Base-by-base conservation (phyloP, 2,329 filamentous ascomycete species). In the Shiraia bambusicola region DNA sequence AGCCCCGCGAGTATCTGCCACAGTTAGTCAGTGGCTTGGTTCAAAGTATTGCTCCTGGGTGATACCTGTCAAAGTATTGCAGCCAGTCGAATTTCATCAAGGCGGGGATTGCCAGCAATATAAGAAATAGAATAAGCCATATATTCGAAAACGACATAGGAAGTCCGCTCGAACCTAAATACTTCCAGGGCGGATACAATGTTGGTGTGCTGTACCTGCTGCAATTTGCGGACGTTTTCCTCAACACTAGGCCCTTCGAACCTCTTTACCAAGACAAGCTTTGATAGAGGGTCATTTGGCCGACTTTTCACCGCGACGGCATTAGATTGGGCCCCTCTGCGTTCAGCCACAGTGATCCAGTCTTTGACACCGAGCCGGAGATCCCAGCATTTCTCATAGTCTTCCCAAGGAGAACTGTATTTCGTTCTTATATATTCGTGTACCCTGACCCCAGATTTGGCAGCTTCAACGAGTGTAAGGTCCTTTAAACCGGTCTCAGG, bases 71-170 rank as follows among this genome's bases (percentile, higher is more conserved):
- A 15, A 38, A 38, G 34, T 38, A 43, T 43, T 38, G 24, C 34
- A 38, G 40, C 40, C 16, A 43, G 13, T 34, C 24, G 29, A 38
- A 43, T 43, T 34, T 43, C 19, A 43, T 38, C 13, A 34, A 43
- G 40, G 25, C 29, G 29, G 6, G 29, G 35, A 34, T 43, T 43
- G 8, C 40, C 24, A 38, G 40, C 29, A 34, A 43, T 16, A 34
- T 43, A 43, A 43, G 34, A 38, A 34, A 43, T 37, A 28, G 40
- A 43, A 38, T 43, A 43, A 29, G 34, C 40, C 24, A 43, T 43
- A 38, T 43, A 43, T 38, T 43, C 14, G 24, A 43, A 38, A 34
- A 43, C 19, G 15, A 38, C 14, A 34, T 43, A 38, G 14, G 15
- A 34, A 43, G 40, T 38, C 29, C 34, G 16, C 26, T 28, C 16